Conservation (phyloP, 2,329 filamentous ascomycete genomes). For the Calonectria pteridis region DNA sequence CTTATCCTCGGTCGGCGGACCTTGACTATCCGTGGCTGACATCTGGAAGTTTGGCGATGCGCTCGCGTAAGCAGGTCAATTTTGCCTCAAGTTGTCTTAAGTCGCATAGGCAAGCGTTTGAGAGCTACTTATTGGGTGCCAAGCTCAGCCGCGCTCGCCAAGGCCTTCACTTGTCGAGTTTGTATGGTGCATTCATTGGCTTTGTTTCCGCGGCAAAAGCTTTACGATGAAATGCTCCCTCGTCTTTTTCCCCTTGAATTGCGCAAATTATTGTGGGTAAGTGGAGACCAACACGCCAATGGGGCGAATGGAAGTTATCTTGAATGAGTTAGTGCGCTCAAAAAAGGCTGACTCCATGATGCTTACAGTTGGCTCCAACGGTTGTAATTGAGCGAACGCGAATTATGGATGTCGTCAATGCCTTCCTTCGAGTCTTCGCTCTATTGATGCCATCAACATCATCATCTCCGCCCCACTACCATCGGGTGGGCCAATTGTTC, state of each 20-base stretch:
- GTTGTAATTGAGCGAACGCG: background rate
- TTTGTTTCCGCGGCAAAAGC: background rate
- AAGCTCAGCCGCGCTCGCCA: background rate
- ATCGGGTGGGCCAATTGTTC: no score
- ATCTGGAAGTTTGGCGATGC: background rate
- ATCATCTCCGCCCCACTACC: no score
- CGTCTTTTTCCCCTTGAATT: background rate
- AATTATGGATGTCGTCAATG: background rate
- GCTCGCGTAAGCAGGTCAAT: no score
- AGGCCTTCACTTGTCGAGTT: background rate
- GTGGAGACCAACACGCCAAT: background rate
- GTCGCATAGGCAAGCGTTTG: background rate
- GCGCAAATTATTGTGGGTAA: background rate
- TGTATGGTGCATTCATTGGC: background rate
- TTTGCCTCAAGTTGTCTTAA: background rate
- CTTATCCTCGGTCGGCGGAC: background rate
- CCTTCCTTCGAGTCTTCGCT: no score
- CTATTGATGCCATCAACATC: no score
- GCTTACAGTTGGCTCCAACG: background rate
- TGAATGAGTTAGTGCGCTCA: background rate
- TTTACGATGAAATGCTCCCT: background rate
- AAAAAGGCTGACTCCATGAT: background rate
- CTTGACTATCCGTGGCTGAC: background rate
- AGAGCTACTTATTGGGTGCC: background rate
- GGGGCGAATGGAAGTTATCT: background rate